Evolutionary conservation across 495 filamentous ascomycete species (phyloP), one percentile per base, ranked within the genome.

Genomic region (Neohortaea acidophila): DNA sequence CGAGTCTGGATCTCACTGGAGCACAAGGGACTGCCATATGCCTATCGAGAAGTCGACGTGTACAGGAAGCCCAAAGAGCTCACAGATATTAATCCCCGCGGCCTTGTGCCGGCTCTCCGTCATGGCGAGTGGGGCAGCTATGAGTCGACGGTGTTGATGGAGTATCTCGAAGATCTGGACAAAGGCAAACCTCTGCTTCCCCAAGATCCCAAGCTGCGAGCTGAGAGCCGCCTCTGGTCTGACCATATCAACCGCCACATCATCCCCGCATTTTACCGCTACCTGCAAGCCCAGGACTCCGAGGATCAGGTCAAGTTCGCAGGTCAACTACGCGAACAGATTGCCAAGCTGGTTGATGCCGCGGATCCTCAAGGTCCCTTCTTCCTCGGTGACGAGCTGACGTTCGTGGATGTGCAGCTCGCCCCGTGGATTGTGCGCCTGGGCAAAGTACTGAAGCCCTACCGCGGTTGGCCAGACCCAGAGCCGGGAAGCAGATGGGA

Each of bases 1-100:
- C 77, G 87, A 10, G 84, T 93, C 14, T 96, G 87, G 87, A 92
- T 96, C 46, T 77, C 87, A 5, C 65, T 96, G n/a, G 85, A 96
- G 57, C 60, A 75, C 35, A 94, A 93, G 55, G 68, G 72, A 4
- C 66, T 92, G 28, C 64, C 65, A 15, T 96, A 96, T 49, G 82
- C 94, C 53, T 96, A 96, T 55, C 77, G 86, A 44, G 87, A 94
- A 56, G 77, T 84, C 20, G 81, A 94, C 51, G 84, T 84, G 2
- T 91, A 86, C 50, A 68, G 79, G 45, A 87, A 87, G 50, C 81
- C 84, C 12, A 68, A 75, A 36, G 70, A 69, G 12, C 58, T 93
- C 24, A 66, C 93, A 22, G 82, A 84, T 27, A 73, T 93, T 36
- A 92, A 92, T 47, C 84, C 85, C n/a, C 67, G 82, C 37, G 86